A percentile compares a stretch with the other conserved stretches of the same genome.
These are phyloP conservation scores for Nannizzia gypsea DNA, from an alignment of 2,329 filamentous ascomycete genomes.

Conservation along the genomic window DNA sequence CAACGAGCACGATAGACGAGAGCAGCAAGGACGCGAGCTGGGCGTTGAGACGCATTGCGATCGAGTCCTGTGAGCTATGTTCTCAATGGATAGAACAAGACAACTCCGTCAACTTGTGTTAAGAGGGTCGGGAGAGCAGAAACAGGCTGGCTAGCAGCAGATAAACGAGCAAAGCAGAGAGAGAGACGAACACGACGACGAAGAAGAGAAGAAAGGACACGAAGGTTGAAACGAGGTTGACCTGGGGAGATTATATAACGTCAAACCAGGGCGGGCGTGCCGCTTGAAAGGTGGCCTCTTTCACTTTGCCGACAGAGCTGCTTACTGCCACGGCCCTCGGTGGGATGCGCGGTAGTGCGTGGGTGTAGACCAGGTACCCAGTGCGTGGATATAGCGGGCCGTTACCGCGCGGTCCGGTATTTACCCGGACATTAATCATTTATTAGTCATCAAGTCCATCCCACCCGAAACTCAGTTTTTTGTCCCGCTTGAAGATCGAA, in stretches of 20 bases:
- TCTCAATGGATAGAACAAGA: conserved; percentile 7
- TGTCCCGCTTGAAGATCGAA: neutral
- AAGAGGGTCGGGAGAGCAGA: conserved; percentile 4
- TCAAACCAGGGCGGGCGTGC: conserved; percentile 12
- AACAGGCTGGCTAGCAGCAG: conserved; percentile 7
- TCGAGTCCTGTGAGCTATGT: conserved; percentile 15
- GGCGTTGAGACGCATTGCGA: conserved; percentile 73
- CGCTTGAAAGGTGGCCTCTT: conserved; percentile 38
- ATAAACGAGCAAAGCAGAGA: conserved; percentile 10
- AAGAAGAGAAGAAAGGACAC: conserved; percentile 11
- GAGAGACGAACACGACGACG: conserved; percentile 5
- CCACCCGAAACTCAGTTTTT: neutral
- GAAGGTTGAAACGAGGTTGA: neutral
- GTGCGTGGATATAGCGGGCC: neutral
- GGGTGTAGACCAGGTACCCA: neutral
- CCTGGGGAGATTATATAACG: conserved; percentile 11
- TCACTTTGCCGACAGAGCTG: neutral
- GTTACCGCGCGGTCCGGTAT: neutral
- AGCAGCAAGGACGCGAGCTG: conserved; percentile 59
- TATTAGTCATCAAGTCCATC: neutral
- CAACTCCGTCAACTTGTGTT: conserved; percentile 9
- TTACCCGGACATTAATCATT: neutral
- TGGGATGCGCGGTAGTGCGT: neutral
- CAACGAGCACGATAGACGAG: conserved; percentile 56
- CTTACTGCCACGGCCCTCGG: neutral